Conservation (phyloP, 1,139 yeast species). For the Yamadazyma triangularis region DNA sequence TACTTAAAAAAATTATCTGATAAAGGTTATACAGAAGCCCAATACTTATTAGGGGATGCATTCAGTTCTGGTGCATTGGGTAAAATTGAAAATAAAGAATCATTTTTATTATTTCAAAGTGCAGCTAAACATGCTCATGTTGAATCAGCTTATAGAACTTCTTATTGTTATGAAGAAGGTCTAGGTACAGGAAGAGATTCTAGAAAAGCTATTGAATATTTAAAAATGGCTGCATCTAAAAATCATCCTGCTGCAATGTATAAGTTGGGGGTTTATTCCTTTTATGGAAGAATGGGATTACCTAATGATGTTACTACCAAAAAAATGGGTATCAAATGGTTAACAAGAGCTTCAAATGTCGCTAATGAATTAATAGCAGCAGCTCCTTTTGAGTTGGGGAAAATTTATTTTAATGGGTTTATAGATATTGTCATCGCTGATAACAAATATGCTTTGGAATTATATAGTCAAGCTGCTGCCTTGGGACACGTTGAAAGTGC, state of each 20-base stretch:
- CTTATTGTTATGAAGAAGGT: conserved; percentile 90
- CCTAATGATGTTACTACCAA: conserved; percentile 64
- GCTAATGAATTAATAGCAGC: conserved; percentile 85
- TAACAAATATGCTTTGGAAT: conserved; percentile 75
- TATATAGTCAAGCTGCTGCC: conserved; percentile 86
- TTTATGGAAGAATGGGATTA: conserved; percentile 80
- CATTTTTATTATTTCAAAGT: conserved; percentile 71
- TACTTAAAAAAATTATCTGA: conserved; percentile 72
- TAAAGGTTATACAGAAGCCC: conserved; percentile 85
- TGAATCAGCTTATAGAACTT: conserved; percentile 88
- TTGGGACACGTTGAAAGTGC: conserved; percentile 82
- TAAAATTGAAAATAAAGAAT: conserved; percentile 73
- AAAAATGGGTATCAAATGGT: conserved; percentile 89
- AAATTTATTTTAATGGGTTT: conserved; percentile 80
- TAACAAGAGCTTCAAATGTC: conserved; percentile 76
- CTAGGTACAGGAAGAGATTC: conserved; percentile 89
- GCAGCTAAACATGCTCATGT: conserved; percentile 94
- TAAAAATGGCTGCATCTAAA: conserved; percentile 83
- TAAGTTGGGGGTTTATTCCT: conserved; percentile 82
- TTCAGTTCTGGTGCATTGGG: conserved; percentile 84
- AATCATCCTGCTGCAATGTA: conserved; percentile 96
- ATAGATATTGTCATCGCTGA: conserved; percentile 85
- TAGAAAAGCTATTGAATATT: conserved; percentile 76
- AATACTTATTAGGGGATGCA: conserved; percentile 84
- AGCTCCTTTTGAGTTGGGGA: conserved; percentile 90